Conservation (phyloP, 768 basidiomycete genomes). For the Termitomyces sp. region DNA sequence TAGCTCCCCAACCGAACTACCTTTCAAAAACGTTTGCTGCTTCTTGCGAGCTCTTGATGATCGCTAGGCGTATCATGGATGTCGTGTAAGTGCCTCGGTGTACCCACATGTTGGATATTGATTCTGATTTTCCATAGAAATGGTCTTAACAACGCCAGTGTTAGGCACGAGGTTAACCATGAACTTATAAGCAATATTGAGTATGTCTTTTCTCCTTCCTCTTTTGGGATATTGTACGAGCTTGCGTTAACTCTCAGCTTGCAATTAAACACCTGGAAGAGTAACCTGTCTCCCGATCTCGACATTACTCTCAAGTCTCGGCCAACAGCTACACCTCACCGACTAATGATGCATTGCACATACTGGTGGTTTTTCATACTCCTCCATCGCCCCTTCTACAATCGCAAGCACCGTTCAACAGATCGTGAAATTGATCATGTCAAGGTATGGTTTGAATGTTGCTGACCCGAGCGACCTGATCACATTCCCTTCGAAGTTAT, state of each 20-base stretch:
- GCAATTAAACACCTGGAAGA: slow-evolving; percentile 45
- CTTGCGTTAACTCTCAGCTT: slow-evolving; percentile 21
- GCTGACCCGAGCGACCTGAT: slow-evolving; percentile 9
- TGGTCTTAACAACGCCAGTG: slow-evolving; percentile 32
- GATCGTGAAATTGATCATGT: slow-evolving; percentile 44
- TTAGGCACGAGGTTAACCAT: slow-evolving; percentile 34
- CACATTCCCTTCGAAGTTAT: slow-evolving; percentile 29
- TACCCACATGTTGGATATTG: background rate
- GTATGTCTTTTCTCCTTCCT: slow-evolving; percentile 23
- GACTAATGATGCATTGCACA: slow-evolving; percentile 48
- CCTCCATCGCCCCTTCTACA: slow-evolving; percentile 53
- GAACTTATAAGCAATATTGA: slow-evolving; percentile 49
- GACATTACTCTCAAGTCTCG: slow-evolving; percentile 44
- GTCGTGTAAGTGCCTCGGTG: slow-evolving; percentile 37
- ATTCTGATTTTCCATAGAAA: slow-evolving; percentile 26
- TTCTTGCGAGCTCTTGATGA: slow-evolving; percentile 42
- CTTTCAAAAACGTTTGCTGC: slow-evolving; percentile 43
- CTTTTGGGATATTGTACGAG: background rate
- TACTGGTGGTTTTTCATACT: slow-evolving; percentile 59
- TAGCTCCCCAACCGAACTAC: slow-evolving; percentile 34
- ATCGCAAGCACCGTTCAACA: slow-evolving; percentile 31
- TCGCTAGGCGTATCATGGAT: slow-evolving; percentile 47
- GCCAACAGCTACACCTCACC: slow-evolving; percentile 44
- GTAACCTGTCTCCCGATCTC: slow-evolving; percentile 37
- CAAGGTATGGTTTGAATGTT: slow-evolving; percentile 32